A percentile compares a stretch with the other conserved stretches of the same genome.
phyloP scores from a whole-genome alignment of 371 early-diverging fungal genomes.

The Rozella allomycis region DNA sequence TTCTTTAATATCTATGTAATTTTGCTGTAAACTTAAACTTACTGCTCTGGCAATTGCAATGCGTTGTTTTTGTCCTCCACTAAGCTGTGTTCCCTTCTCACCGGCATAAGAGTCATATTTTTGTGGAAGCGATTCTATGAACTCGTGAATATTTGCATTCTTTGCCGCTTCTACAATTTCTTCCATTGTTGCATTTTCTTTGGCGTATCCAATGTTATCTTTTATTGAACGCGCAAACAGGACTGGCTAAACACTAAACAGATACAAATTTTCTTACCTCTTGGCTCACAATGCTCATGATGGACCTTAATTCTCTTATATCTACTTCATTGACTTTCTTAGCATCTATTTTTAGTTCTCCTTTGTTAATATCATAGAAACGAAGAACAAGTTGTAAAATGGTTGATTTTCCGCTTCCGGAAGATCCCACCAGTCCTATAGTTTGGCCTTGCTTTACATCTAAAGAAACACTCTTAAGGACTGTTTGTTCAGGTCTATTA shows the following conservation, averaged over 20 bases:
- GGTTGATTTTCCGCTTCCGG: constrained; percentile 76
- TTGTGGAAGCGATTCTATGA: constrained; percentile 41
- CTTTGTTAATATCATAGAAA: too few species aligned
- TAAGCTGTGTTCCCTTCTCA: constrained; percentile 45
- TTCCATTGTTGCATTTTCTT: constrained; percentile 31
- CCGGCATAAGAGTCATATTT: constrained; percentile 57
- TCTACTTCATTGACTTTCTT: too few species aligned
- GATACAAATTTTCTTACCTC: too few species aligned
- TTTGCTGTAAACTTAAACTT: background rate
- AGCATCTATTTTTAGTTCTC: too few species aligned
- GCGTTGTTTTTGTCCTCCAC: constrained; percentile 75
- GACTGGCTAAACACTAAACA: too few species aligned
- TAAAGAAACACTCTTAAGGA: constrained; percentile 34
- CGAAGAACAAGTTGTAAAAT: constrained; percentile 58
- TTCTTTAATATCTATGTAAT: constrained; percentile 4
- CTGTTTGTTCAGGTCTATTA: constrained; percentile 42
- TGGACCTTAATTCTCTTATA: too few species aligned
- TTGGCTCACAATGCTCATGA: too few species aligned
- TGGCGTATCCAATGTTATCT: too few species aligned
- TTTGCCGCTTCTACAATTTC: constrained; percentile 36
- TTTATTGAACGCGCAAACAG: too few species aligned
- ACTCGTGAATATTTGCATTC: constrained; percentile 42
- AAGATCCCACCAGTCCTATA: constrained; percentile 49
- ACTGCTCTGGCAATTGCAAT: constrained; percentile 55
- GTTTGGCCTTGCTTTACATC: constrained; percentile 41